Evolutionary conservation across 805 yeast species (phyloP).

Genomic region (Candida ponderosae): DNA sequence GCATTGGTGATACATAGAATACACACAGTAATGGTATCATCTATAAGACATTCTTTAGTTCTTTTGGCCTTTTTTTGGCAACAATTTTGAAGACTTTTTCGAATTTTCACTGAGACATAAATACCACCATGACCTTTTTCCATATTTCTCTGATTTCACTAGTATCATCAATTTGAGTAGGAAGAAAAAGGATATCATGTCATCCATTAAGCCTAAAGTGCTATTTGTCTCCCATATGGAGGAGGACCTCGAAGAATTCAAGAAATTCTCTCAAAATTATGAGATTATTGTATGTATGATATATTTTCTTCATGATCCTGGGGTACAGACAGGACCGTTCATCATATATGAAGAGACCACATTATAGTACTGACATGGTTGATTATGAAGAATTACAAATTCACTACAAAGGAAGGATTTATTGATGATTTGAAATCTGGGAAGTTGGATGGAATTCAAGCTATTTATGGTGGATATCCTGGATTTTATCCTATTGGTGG

Average conservation of each 20-base stretch:
- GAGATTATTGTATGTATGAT: slow-evolving; percentile 22
- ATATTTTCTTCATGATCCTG: background rate
- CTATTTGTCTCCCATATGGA: slow-evolving; percentile 40
- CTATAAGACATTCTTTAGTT: no score
- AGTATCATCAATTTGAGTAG: no score
- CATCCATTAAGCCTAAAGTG: slow-evolving; percentile 32
- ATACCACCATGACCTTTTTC: no score
- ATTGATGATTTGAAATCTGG: slow-evolving; percentile 26
- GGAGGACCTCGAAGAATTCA: slow-evolving; percentile 28
- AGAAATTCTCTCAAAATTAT: slow-evolving; percentile 26
- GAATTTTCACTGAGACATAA: no score
- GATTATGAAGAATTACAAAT: slow-evolving; percentile 18
- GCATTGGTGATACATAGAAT: no score
- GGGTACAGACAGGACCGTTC: no score
- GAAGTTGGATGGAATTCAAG: slow-evolving; percentile 30
- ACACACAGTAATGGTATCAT: no score
- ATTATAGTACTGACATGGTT: background rate
- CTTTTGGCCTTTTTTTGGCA: no score
- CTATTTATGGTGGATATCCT: slow-evolving; percentile 54
- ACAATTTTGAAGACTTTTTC: no score
- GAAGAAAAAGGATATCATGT: no score
- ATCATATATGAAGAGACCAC: no score
- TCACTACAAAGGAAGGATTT: slow-evolving; percentile 33
- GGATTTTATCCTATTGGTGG: slow-evolving; percentile 49
- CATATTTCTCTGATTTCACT: no score